Conservation (phyloP, 345 rosid genomes). For the Gossypium australe region DNA sequence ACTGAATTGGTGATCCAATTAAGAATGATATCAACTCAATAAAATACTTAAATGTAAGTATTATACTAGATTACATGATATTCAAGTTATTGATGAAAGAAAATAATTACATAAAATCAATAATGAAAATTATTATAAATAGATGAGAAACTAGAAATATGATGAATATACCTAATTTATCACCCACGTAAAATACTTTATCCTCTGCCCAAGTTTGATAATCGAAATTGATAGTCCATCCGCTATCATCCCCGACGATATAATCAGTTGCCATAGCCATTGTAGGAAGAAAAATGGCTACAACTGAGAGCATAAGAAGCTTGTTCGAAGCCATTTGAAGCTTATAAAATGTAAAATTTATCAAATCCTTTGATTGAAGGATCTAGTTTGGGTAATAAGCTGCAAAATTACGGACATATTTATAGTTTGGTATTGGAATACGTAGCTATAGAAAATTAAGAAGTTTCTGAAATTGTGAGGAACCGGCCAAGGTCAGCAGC, state of each 20-base stretch:
- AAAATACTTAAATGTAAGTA: too few species aligned
- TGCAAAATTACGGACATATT: background rate
- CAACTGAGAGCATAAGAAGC: constrained; percentile 12
- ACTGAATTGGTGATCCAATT: too few species aligned
- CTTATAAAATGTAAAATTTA: background rate
- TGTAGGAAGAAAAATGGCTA: constrained; percentile 21
- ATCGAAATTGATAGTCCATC: constrained; percentile 24
- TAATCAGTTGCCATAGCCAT: constrained; percentile 21
- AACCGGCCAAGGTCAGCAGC: background rate
- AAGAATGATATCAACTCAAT: too few species aligned
- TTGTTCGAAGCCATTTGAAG: constrained; percentile 24
- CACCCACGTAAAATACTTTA: constrained; percentile 31
- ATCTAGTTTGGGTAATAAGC: background rate
- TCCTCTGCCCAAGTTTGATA: constrained; percentile 30
- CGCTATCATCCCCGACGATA: constrained; percentile 26
- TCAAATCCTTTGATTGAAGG: background rate
- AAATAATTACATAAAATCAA: too few species aligned
- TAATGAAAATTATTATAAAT: too few species aligned
- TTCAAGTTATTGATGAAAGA: too few species aligned
- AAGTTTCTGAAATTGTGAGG: background rate
- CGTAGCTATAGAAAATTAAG: background rate
- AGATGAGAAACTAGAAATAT: too few species aligned
- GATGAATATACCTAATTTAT: constrained; percentile 22
- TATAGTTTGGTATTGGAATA: background rate
- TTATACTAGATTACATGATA: too few species aligned